Evolutionary conservation across 2,329 filamentous ascomycete species (phyloP).

Genomic region (Ophiosphaerella narmari): DNA sequence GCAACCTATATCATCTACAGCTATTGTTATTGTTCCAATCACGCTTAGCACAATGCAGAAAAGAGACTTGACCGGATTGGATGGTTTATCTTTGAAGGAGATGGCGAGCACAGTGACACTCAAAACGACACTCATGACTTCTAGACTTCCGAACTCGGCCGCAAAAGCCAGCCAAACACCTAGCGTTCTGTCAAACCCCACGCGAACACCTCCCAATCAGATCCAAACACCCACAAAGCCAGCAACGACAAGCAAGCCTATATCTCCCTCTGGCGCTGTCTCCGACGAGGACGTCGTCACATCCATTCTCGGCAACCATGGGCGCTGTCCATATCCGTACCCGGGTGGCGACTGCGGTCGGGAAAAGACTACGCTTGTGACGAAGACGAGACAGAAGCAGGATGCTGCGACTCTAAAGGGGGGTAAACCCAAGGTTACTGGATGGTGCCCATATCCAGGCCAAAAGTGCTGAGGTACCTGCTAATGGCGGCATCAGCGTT

Average conservation of each 20-base stretch:
- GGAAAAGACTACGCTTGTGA: constrained; percentile 19
- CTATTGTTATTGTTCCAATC: constrained; percentile 3
- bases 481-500: background rate
- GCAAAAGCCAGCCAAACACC: background rate
- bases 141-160: background rate
- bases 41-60: background rate
- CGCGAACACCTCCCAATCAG: background rate
- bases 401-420: background rate
- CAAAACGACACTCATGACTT: background rate
- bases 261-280: background rate
- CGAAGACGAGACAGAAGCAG: constrained; percentile 2
- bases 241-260: background rate
- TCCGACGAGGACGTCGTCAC: constrained; percentile 5
- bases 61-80: background rate
- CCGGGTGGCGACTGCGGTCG: constrained; percentile 25
- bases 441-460: constrained; percentile 25
- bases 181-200: background rate
- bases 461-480: constrained; percentile 9
- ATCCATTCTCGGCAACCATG: constrained; percentile 11
- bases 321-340: constrained; percentile 38
- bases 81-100: background rate
- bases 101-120: background rate
- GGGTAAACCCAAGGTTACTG: constrained; percentile 2
- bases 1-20: constrained; percentile 1
- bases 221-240: background rate